Evolutionary conservation across 2,329 filamentous ascomycete genomes (phyloP), one percentile per base, ranked within the genome.

Genomic region (Pezicula radicicola): DNA sequence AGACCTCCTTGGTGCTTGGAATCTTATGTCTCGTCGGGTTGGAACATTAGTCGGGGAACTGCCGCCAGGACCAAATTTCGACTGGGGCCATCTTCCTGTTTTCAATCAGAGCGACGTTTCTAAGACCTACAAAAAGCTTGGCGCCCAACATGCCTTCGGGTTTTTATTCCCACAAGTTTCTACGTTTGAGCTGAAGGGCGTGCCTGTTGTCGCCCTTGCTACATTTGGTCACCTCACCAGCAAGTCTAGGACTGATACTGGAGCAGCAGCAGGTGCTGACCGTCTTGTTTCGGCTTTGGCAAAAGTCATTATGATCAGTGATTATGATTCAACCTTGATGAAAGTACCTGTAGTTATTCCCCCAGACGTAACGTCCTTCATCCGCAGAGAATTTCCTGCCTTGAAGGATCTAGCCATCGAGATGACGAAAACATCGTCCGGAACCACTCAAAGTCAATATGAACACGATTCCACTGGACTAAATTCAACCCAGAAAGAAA

Each of bases 1-100:
- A 18, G 65, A 68, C 54, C 51, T 68, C 21, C 50, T 68, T 6
- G 63, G 57, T 30, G 53, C 61, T 33, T 68, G 66, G 66, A 64
- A 64, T 48, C 54, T 64, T 44, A 58, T 62, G 16, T 65, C 59
- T 51, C 60, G 59, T 7, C 48, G 47, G 15, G 16, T 41, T 40
- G 53, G 50, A 15, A 48, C 12, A 9, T 9, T 18, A 15, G 21
- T 28, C 6, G 39, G 40, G 39, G 21, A 39, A 21, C 18, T 15
- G 42, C 5, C 39, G 50, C 8, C 9, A 50, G 19, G 42, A 52
- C 15, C 51, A 8, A 40, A 52, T 19, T 46, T 61, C 15, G 49
- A 64, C 25, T 66, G 64, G 64, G 57, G 58, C n/a, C 50, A 60
- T 39, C 25, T 64, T 9, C 60, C 60, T 16, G 6, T 19, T 1